These are phyloP conservation scores for Camptophora hylomeconis DNA, from an alignment of 2,329 filamentous ascomycete genomes.

Conservation along the genomic window DNA sequence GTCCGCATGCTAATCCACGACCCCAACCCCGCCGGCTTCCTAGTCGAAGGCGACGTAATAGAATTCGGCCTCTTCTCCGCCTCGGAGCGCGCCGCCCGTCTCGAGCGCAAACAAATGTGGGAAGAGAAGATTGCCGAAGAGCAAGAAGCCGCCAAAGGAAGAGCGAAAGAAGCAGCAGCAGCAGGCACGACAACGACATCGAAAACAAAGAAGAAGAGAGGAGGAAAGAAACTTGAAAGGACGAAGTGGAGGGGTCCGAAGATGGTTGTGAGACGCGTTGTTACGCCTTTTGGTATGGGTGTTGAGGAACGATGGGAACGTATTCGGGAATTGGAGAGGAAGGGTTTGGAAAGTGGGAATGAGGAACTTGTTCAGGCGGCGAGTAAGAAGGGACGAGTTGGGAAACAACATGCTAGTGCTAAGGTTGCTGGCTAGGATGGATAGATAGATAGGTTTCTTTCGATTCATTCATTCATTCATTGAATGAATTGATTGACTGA, in stretches of 20 bases:
- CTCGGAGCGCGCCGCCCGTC: slow-evolving; percentile 5
- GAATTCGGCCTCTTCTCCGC: slow-evolving; percentile 10
- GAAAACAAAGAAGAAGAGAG: slow-evolving; percentile 4
- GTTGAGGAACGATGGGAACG: slow-evolving; percentile 10
- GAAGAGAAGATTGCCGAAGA: neutral
- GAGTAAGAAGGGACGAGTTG: no score
- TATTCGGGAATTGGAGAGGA: no score
- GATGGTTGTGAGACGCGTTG: slow-evolving; percentile 10
- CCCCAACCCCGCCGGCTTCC: slow-evolving; percentile 7
- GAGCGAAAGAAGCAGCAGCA: slow-evolving; percentile 4
- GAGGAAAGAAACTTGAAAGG: slow-evolving; percentile 1
- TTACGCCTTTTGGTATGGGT: slow-evolving; percentile 14
- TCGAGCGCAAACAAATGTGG: no score
- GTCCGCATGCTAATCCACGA: slow-evolving; percentile 15
- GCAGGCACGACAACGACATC: slow-evolving; percentile 4
- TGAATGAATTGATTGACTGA: no score
- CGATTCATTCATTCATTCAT: no score
- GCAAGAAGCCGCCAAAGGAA: slow-evolving; percentile 2
- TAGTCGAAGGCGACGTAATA: slow-evolving; percentile 16
- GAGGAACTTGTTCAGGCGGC: no score
- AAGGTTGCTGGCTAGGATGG: no score
- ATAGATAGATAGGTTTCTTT: no score
- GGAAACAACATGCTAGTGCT: no score
- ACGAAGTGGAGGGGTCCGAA: slow-evolving; percentile 7
- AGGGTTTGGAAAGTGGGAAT: no score